Conservation (phyloP, 768 basidiomycete species). For the Termitomyces sp. region DNA sequence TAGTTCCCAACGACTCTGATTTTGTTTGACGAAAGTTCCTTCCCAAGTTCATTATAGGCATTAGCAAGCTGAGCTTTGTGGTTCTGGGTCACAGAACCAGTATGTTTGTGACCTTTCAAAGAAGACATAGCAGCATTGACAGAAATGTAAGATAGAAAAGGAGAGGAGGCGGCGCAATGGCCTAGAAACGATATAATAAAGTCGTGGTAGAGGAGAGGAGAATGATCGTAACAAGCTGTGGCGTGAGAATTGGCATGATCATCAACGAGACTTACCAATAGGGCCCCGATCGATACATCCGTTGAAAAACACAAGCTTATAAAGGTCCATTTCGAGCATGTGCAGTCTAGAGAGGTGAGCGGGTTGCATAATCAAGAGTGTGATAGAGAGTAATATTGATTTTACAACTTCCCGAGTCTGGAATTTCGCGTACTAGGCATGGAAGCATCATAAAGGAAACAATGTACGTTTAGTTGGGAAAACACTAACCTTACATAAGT, state of each 20-base stretch:
- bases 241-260: constrained; percentile 13
- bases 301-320: neutral
- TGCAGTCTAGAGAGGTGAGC: too few species aligned
- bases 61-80: constrained; percentile 86
- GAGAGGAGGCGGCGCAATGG: constrained; percentile 31
- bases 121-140: constrained; percentile 44
- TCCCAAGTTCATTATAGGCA: constrained; percentile 96
- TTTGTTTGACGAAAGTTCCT: constrained; percentile 88
- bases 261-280: neutral
- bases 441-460: too few species aligned
- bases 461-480: too few species aligned
- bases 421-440: too few species aligned
- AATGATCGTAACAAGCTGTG: constrained; percentile 2
- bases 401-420: too few species aligned
- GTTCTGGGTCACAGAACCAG: constrained; percentile 63
- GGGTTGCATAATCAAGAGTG: too few species aligned
- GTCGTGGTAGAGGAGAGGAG: constrained; percentile 2
- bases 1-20: constrained; percentile 93
- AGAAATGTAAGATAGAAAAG: constrained; percentile 26
- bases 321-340: too few species aligned
- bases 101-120: constrained; percentile 53
- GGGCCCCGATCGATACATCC: neutral
- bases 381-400: too few species aligned
- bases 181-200: constrained; percentile 15
- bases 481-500: too few species aligned